Percentiles rank a stretch among this genome's conserved stretches.
Evolutionary conservation across 2,329 filamentous ascomycete genomes (phyloP).

Genomic region (Sporothrix dimorphospora): DNA sequence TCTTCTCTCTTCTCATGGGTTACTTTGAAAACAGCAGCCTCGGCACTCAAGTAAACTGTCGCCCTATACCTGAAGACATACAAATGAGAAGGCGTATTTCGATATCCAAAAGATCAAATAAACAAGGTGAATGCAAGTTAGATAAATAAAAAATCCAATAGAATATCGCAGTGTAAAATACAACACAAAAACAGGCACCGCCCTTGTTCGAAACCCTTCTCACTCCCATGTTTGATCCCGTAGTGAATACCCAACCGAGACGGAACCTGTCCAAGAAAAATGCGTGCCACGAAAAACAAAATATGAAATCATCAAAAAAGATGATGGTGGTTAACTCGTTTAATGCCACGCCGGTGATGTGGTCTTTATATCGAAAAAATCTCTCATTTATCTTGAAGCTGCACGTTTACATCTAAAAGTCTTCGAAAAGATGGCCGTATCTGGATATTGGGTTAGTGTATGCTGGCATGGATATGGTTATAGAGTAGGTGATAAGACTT

Average conservation of each 20-base stretch:
- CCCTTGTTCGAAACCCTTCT: conserved; percentile 4
- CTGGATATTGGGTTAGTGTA: conserved; percentile 45
- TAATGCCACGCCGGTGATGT: not conserved
- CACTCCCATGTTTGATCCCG: conserved; percentile 19
- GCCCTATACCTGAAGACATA: not conserved
- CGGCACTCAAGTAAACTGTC: not conserved
- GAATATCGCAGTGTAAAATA: not conserved
- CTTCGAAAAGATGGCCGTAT: conserved; percentile 73
- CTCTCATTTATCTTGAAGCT: not conserved
- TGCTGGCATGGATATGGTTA: not conserved
- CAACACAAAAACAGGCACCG: not conserved
- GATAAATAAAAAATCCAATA: not conserved
- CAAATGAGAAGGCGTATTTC: not conserved
- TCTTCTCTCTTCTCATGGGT: not conserved
- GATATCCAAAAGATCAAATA: not conserved
- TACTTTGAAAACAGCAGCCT: not conserved
- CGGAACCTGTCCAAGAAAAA: conserved; percentile 19
- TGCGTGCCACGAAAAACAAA: not conserved
- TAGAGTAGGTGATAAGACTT: conserved; percentile 51
- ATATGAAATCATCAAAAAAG: not conserved
- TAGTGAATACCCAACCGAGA: conserved; percentile 14
- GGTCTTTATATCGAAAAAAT: not conserved
- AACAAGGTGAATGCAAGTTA: no score
- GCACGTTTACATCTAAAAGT: conserved; percentile 57
- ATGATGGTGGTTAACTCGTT: not conserved